Percentiles rank a stretch among this genome's conserved stretches.
Evolutionary conservation across 768 basidiomycete species (phyloP).

Genomic region (Mycena filopes): DNA sequence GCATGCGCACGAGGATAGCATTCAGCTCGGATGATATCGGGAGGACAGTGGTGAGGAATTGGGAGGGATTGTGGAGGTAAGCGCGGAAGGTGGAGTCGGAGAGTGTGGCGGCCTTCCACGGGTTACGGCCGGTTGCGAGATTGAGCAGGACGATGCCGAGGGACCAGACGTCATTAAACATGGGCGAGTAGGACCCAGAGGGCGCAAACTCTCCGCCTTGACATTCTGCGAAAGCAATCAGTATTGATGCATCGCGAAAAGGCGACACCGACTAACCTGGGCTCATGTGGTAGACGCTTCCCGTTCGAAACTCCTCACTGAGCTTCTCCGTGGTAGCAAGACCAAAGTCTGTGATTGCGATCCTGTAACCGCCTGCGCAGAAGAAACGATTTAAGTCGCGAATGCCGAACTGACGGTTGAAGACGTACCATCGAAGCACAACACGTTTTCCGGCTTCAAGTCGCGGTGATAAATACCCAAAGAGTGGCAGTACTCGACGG

Average conservation of each 20-base stretch:
- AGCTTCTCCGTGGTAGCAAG: slow-evolving; percentile 88
- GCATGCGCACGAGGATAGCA: slow-evolving; percentile 76
- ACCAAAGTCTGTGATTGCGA: slow-evolving; percentile 95
- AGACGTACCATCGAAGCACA: slow-evolving; percentile 72
- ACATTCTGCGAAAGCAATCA: slow-evolving; percentile 71
- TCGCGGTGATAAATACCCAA: slow-evolving; percentile 96
- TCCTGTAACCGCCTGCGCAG: slow-evolving; percentile 62
- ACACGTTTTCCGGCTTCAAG: slow-evolving; percentile 95
- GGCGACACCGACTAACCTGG: slow-evolving; percentile 67
- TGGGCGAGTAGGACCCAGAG: slow-evolving; percentile 81
- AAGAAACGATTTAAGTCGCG: background rate
- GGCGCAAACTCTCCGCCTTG: slow-evolving; percentile 78
- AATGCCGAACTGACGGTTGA: background rate
- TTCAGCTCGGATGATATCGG: slow-evolving; percentile 83
- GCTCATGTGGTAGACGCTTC: slow-evolving; percentile 99
- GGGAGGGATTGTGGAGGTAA: slow-evolving; percentile 78
- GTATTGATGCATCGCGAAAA: slow-evolving; percentile 26
- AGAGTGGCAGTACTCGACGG: slow-evolving; percentile 92
- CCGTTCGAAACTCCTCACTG: slow-evolving; percentile 91
- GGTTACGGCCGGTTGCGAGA: slow-evolving; percentile 93
- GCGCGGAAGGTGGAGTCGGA: slow-evolving; percentile 91
- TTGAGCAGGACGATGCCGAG: slow-evolving; percentile 97
- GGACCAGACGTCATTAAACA: slow-evolving; percentile 95
- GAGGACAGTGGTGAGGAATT: slow-evolving; percentile 87
- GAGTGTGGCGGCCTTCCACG: slow-evolving; percentile 89